Evolutionary conservation across 2,329 filamentous ascomycete species (phyloP).

Genomic region (Tetracladium maxilliforme): DNA sequence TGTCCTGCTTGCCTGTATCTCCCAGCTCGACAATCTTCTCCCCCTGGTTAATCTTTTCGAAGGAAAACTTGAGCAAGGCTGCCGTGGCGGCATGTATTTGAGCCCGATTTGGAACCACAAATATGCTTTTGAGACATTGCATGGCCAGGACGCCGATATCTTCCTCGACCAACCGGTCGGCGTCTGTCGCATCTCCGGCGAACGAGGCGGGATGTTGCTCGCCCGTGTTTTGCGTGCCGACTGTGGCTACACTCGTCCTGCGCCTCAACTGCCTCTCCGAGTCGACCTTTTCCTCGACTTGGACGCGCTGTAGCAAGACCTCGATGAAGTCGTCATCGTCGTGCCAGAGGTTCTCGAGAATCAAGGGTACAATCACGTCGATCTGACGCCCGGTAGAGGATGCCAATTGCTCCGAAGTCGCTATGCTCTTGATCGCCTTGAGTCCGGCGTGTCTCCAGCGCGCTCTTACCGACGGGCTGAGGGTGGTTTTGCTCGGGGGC

Average conservation of each 20-base stretch:
- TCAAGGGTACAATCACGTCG: constrained; percentile 64
- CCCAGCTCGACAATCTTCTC: constrained; percentile 34
- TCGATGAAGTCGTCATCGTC: constrained; percentile 57
- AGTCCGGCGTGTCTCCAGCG: constrained; percentile 64
- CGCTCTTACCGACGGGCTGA: constrained; percentile 60
- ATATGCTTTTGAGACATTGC: constrained; percentile 76
- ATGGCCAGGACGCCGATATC: constrained; percentile 74
- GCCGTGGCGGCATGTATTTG: constrained; percentile 69
- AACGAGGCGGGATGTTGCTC: constrained; percentile 55
- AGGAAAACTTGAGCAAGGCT: constrained; percentile 62
- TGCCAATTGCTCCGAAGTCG: constrained; percentile 64
- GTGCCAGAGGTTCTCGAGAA: constrained; percentile 76
- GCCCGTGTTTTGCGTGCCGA: constrained; percentile 51
- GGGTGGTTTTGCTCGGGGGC: constrained; percentile 31
- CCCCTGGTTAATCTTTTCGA: constrained; percentile 36
- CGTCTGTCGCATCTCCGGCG: constrained; percentile 71
- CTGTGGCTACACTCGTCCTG: constrained; percentile 67
- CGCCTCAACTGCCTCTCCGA: constrained; percentile 47
- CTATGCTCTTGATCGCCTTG: constrained; percentile 67
- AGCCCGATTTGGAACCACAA: constrained; percentile 63
- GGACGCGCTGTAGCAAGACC: constrained; percentile 49
- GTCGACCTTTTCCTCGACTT: constrained; percentile 54
- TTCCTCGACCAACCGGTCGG: constrained; percentile 80
- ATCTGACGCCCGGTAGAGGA: constrained; percentile 65
- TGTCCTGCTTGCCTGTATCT: constrained; percentile 27